Evolutionary conservation across 495 filamentous ascomycete genomes (phyloP), one percentile per base, ranked within the genome.

Genomic region (Baudoinia panamericana): DNA sequence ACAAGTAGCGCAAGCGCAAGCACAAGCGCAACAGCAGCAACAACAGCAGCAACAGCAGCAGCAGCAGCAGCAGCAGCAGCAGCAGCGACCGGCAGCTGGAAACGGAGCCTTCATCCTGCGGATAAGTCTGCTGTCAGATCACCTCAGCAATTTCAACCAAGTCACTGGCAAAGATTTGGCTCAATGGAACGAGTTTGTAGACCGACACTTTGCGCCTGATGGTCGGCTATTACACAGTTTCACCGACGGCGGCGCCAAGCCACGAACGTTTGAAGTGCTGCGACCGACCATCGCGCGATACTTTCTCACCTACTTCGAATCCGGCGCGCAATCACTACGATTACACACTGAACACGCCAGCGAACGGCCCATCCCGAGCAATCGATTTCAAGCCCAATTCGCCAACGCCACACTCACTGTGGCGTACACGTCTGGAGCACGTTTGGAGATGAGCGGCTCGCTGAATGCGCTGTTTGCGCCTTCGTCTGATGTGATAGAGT

Each of bases 271-370:
- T 42, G 84, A 88, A 49, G 81, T 94, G 30, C 68, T 75, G 2
- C 78, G 73, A 22, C 69, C 82, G 6, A 76, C 79, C 1, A 59
- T 94, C 15, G 69, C 86, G 12, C 75, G 84, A 34, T 93, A 82
- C 50, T 92, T 88, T 56, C 64, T 76, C 35, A 83, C 78, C 0
- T 79, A 87, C 47, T 92, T 82, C 50, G 75, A 78, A n/a, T 87
- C 80, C 40, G 83, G 84, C 4, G 75, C 93, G 26, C 71, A 68
- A 33, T 75, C 70, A 16, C 82, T 94, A 35, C 83, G 90, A 54
- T 70, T 93, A 64, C 67, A 81, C 13, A 63, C 85, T 35, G 72
- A 76, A 40, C 69, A 64, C 43, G 67, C 72, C 0, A 34, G 28
- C 27, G 62, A 63, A 27, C 55, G 41, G 30, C 34, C 28, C 30